Base-by-base conservation (phyloP, 495 filamentous ascomycete species). In the Jackrogersella minutella region DNA sequence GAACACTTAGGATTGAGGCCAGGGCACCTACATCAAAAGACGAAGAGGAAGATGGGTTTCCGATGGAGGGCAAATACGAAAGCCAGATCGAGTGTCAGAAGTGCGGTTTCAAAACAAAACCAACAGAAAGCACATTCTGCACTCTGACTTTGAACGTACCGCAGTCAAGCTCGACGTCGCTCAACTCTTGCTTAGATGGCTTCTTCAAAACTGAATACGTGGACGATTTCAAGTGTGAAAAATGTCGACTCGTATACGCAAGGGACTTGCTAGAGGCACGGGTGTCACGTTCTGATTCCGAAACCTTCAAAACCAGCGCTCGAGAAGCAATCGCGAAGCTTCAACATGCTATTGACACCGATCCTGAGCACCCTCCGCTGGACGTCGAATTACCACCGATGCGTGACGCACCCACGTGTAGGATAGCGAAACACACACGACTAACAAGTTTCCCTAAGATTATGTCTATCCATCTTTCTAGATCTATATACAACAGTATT, bases 141-240 rank as follows among this genome's bases (percentile, higher is more conserved):
- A 93, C 93, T 17, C 76, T 99, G 52, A 97, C 94, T 5, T 80
- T 99, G 37, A 92, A 93, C 63, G 96, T 99, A 2, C 95, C 95
- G 0, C 92, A 93, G 72, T 76, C 81, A 36, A 79, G 75, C 16
- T 76, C 82, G 6, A 82, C 80, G 11, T 80, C 79, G 10, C 69
- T 86, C 21, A 82, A 75, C 47, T 69, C 78, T 3, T 98, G 96
- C 73, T 93, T 98, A 58, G 95, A 99, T 75, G 90, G 90, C 14
- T 87, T 97, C 75, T 87, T 99, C 64, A 97, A 97, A 74, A 92
- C 89, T 0, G 95, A 99, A 70, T 89, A 91, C 71, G 97, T 99
- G 51, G 96, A 99, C 51, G 95, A 97, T 72, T 99, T 94, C 78
- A 90, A 90, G 46, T 99, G 95, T 75, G 95, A 97, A 60, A 90